These are phyloP conservation scores for Kurtzmaniella cleridarum DNA, from an alignment of 805 yeast species.

Conservation along the genomic window DNA sequence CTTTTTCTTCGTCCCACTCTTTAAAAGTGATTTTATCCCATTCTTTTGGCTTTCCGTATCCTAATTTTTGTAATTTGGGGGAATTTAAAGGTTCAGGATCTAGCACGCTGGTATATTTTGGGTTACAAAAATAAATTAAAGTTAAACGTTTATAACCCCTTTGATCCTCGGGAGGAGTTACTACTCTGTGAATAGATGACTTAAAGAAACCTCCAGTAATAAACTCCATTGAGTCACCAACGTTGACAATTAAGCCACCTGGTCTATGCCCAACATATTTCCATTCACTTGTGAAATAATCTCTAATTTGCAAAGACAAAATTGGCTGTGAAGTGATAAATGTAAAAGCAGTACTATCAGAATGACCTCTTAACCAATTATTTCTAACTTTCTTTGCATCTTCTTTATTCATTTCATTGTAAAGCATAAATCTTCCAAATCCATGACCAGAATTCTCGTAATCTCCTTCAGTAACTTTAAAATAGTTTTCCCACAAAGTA, in stretches of 20 bases:
- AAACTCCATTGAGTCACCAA: slow-evolving; percentile 27
- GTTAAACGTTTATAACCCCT: slow-evolving; percentile 17
- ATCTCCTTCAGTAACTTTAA: slow-evolving; percentile 18
- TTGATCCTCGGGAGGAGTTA: slow-evolving; percentile 23
- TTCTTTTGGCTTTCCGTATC: slow-evolving; percentile 11
- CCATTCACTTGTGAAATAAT: slow-evolving; percentile 25
- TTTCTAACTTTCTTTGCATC: slow-evolving; percentile 20
- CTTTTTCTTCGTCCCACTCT: slow-evolving; percentile 39
- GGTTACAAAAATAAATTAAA: slow-evolving; percentile 20
- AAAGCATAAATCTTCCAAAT: slow-evolving; percentile 25
- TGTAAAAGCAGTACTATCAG: slow-evolving; percentile 26
- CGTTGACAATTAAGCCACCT: slow-evolving; percentile 23
- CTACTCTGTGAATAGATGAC: slow-evolving; percentile 21
- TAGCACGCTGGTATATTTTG: slow-evolving; percentile 13
- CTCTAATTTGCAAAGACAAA: slow-evolving; percentile 24
- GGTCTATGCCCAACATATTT: slow-evolving; percentile 26
- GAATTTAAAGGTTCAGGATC: slow-evolving; percentile 23
- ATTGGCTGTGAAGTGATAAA: slow-evolving; percentile 29
- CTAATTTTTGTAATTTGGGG: slow-evolving; percentile 18
- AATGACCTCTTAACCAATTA: slow-evolving; percentile 26
- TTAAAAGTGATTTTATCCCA: slow-evolving; percentile 24
- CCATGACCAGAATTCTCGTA: slow-evolving; percentile 22
- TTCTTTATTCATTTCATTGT: slow-evolving; percentile 18
- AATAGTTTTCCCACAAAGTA: slow-evolving; percentile 22
- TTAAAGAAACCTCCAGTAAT: slow-evolving; percentile 26